Evolutionary conservation across 176 grass and related monocot species (phyloP).

Genomic region (Oryza officinalis): DNA sequence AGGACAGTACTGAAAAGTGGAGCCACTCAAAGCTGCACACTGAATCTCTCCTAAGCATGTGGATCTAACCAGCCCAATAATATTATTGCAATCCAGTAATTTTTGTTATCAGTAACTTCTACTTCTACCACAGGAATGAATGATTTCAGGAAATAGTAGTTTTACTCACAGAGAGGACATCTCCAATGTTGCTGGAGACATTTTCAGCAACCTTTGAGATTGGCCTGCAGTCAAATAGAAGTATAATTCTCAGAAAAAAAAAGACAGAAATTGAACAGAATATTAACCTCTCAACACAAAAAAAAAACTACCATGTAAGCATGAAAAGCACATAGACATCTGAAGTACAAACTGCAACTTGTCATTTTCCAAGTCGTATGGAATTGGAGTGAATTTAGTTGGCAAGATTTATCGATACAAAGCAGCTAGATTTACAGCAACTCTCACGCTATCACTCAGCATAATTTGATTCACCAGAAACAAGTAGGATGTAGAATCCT

Average conservation of each 20-base stretch:
- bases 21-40: slow-evolving; percentile 12
- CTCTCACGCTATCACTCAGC: background rate
- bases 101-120: background rate
- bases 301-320: background rate
- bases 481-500: slow-evolving; percentile 21
- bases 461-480: background rate
- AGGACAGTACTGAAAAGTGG: slow-evolving; percentile 11
- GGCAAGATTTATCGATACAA: background rate
- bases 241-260: background rate
- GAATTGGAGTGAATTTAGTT: background rate
- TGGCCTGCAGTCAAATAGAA: slow-evolving; percentile 48
- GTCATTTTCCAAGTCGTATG: background rate
- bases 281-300: background rate
- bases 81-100: background rate
- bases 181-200: slow-evolving; percentile 72
- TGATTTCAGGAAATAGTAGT: background rate
- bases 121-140: slow-evolving; percentile 4
- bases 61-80: slow-evolving; percentile 8
- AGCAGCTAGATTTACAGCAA: slow-evolving; percentile 15
- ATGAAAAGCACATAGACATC: background rate
- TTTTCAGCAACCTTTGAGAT: slow-evolving; percentile 73
- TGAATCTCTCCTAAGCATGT: slow-evolving; percentile 23
- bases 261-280: background rate
- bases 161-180: slow-evolving; percentile 71
- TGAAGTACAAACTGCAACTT: slow-evolving; percentile 26